Evolutionary conservation across 2,329 filamentous ascomycete species (phyloP), one percentile per base, ranked within the genome.

Genomic region (Monilinia fructicola): DNA sequence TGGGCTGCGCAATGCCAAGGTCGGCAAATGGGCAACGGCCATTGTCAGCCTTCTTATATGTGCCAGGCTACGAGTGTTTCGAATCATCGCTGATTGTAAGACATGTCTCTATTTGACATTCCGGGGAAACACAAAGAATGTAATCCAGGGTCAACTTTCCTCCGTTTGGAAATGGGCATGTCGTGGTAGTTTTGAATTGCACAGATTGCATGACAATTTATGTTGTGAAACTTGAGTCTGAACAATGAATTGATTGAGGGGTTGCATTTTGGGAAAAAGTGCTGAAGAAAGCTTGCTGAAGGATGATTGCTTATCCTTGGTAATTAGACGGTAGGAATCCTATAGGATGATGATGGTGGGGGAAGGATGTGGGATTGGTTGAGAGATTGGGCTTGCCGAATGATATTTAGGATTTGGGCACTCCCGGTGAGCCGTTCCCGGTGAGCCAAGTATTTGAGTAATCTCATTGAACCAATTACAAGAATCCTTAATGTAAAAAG

Each of bases 251-350:
- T 31, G 26, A 26, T 35, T 35, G 31, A 35, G 31, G 9, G 31
- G 31, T 6, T 35, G 31, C 1, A 35, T 35, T 35, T 7, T 35
- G 31, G 9, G 31, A 7, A 35, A 35, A 35, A 35, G 5, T 42
- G 54, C 12, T 50, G n/a, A 12, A 48, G 12, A 23, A 9, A 23
- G n/a, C 9, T 28, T 35, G 23, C 21, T 7, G 6, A n/a, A n/a
- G n/a, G n/a, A n/a, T n/a, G n/a, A n/a, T n/a, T n/a, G n/a, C n/a
- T n/a, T n/a, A 31, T 31, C 55, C 55, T 58, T 28, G 55, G 21
- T 21, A n/a, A n/a, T n/a, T n/a, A 26, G 26, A 59, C n/a, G 55
- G 40, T 28, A n/a, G 55, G 18, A 46, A 59, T 59, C 40, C 40
- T 46, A 59, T n/a, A 46, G 40, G 40, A 59, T 59, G 55, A 23